Percentiles rank a stretch among this genome's conserved stretches.
These are phyloP conservation scores for Emergomyces orientalis DNA, from an alignment of 2,329 filamentous ascomycete genomes.

Conservation along the genomic window DNA sequence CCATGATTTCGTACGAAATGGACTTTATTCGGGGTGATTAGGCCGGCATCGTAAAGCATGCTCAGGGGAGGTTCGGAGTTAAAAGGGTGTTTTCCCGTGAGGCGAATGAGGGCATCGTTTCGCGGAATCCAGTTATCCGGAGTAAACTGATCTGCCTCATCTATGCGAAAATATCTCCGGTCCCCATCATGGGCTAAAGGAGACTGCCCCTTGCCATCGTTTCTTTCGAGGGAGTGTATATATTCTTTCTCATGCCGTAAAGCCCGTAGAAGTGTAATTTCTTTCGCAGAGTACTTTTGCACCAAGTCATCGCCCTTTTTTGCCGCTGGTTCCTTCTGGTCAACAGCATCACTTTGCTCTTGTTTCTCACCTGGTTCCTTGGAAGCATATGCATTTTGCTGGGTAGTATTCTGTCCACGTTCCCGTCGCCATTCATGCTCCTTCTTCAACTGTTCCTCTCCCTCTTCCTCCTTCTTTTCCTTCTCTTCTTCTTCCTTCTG, in stretches of 20 bases:
- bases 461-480: slow-evolving; percentile 18
- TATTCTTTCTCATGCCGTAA: slow-evolving; percentile 40
- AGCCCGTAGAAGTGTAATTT: slow-evolving; percentile 36
- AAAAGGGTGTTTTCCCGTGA: slow-evolving; percentile 46
- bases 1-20: slow-evolving; percentile 49
- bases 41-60: slow-evolving; percentile 38
- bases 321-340: slow-evolving; percentile 21
- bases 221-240: slow-evolving; percentile 32
- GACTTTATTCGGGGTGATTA: slow-evolving; percentile 44
- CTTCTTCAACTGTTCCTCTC: slow-evolving; percentile 16
- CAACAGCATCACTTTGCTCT: slow-evolving; percentile 14
- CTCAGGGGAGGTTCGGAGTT: slow-evolving; percentile 42
- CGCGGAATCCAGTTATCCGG: slow-evolving; percentile 48
- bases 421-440: slow-evolving; percentile 25
- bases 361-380: slow-evolving; percentile 13
- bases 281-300: slow-evolving; percentile 33
- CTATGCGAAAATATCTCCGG: slow-evolving; percentile 28
- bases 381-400: slow-evolving; percentile 30
- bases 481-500: slow-evolving; percentile 27
- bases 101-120: slow-evolving; percentile 38
- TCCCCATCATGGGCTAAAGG: slow-evolving; percentile 27
- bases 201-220: slow-evolving; percentile 35
- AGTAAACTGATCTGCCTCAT: slow-evolving; percentile 44
- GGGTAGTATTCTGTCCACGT: slow-evolving; percentile 26
- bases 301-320: slow-evolving; percentile 18